Conservation (phyloP, 2,329 filamentous ascomycete genomes). For the Colletotrichum coccodes region DNA sequence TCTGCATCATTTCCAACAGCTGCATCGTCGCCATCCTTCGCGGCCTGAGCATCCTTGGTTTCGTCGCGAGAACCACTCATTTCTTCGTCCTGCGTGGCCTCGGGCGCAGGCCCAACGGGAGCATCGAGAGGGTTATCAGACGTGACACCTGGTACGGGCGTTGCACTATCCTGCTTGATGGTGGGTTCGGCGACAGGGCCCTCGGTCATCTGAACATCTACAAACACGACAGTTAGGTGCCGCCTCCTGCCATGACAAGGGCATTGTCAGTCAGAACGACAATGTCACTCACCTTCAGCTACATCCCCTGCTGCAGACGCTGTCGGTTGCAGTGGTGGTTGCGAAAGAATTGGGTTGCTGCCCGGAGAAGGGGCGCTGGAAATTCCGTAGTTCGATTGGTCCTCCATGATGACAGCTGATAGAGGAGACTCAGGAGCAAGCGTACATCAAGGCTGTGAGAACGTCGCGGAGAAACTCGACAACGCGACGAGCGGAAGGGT, state of each 20-base stretch:
- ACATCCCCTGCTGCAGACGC: conserved; percentile 11
- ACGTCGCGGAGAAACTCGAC: conserved; percentile 11
- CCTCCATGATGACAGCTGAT: conserved; percentile 62
- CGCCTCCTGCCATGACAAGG: neutral
- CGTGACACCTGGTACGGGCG: conserved; percentile 62
- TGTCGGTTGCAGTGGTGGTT: conserved; percentile 57
- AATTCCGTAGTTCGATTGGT: conserved; percentile 66
- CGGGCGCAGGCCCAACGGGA: conserved; percentile 70
- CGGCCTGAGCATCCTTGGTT: conserved; percentile 54
- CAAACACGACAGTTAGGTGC: conserved; percentile 2
- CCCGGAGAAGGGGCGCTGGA: conserved; percentile 67
- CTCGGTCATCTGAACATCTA: conserved; percentile 74
- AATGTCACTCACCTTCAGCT: conserved; percentile 21
- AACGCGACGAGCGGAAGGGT: conserved; percentile 24
- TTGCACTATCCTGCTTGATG: conserved; percentile 71
- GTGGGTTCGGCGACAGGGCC: conserved; percentile 54
- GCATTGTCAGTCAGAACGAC: conserved; percentile 34
- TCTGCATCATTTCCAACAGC: conserved; percentile 57
- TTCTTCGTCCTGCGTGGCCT: conserved; percentile 80
- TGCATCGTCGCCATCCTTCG: conserved; percentile 55
- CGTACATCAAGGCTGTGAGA: conserved; percentile 15
- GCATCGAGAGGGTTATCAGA: conserved; percentile 77
- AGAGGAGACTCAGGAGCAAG: conserved; percentile 31
- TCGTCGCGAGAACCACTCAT: conserved; percentile 75
- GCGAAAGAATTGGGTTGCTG: conserved; percentile 65